Percentiles rank a stretch among this genome's conserved stretches.
These are phyloP conservation scores for Chalciporus piperatus DNA, from an alignment of 768 basidiomycete species.

Conservation along the genomic window DNA sequence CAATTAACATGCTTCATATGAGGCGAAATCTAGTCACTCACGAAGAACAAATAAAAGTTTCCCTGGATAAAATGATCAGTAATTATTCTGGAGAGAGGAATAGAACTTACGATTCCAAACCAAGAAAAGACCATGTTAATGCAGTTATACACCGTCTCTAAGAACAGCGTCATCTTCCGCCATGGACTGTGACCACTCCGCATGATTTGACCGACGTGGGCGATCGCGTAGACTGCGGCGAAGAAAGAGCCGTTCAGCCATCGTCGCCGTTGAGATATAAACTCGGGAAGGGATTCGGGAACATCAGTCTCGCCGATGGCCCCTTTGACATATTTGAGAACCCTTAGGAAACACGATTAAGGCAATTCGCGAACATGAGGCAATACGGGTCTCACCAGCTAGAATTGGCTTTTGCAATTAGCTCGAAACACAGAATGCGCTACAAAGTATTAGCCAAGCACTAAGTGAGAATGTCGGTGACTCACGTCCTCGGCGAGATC, in stretches of 20 bases:
- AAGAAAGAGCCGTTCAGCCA: conserved; percentile 95
- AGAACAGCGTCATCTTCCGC: conserved; percentile 69
- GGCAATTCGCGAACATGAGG: background rate
- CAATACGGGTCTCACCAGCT: conserved; percentile 53
- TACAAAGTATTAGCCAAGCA: conserved; percentile 31
- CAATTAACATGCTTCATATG: background rate
- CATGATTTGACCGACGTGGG: conserved; percentile 51
- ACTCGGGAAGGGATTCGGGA: conserved; percentile 88
- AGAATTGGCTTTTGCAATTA: conserved; percentile 74
- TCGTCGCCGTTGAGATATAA: conserved; percentile 86
- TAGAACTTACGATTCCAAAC: conserved; percentile 77
- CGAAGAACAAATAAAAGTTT: conserved; percentile 96
- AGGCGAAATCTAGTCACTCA: conserved; percentile 36
- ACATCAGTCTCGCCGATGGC: conserved; percentile 94
- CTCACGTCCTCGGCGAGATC: conserved; percentile 88
- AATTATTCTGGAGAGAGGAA: background rate
- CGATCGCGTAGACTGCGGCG: conserved; percentile 89
- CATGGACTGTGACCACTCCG: conserved; percentile 59
- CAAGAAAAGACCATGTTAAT: conserved; percentile 88
- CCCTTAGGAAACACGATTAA: conserved; percentile 49
- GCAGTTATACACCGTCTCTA: conserved; percentile 85
- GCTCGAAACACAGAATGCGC: conserved; percentile 82
- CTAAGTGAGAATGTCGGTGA: conserved; percentile 1
- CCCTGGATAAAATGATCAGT: conserved; percentile 46
- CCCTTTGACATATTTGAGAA: conserved; percentile 94